Percentiles rank a stretch among this genome's conserved stretches.
These are phyloP conservation scores for Cercophora newfieldiana DNA, from an alignment of 495 filamentous ascomycete genomes.

Conservation along the genomic window DNA sequence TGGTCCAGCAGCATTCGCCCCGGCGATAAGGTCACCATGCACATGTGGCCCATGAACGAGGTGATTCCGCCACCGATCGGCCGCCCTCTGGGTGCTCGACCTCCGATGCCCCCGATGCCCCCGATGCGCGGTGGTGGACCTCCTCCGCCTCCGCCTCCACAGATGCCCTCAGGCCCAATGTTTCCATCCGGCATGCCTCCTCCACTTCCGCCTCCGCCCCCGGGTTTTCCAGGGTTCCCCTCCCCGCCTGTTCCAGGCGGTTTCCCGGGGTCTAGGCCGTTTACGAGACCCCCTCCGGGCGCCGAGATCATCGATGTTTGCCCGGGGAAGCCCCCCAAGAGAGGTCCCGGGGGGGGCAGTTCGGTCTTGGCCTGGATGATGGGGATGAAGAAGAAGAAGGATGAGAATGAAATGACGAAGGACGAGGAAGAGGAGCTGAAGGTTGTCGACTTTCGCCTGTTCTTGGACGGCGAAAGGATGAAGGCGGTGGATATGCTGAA, in stretches of 20 bases:
- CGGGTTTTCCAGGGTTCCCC: neutral
- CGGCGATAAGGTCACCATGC: neutral
- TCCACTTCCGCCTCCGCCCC: neutral
- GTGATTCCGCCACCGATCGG: neutral
- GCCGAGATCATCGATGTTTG: neutral
- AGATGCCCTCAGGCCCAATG: neutral
- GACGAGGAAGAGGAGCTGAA: neutral
- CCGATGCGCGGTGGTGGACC: neutral
- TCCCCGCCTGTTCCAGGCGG: neutral
- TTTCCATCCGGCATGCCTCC: neutral
- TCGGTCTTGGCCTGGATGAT: neutral
- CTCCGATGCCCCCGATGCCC: neutral
- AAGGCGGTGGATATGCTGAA: neutral
- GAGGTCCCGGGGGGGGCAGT: neutral
- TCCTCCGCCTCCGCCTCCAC: neutral
- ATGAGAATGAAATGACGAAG: neutral
- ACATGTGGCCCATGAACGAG: constrained; percentile 7
- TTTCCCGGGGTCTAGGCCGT: neutral
- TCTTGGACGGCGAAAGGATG: neutral
- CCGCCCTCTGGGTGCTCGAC: neutral
- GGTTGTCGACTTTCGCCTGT: neutral
- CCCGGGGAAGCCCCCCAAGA: neutral
- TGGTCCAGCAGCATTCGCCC: neutral
- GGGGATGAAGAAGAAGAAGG: neutral
- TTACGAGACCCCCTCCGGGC: neutral